Percentiles rank a stretch among this genome's conserved stretches.
These are phyloP conservation scores for Botrytis porri DNA, from an alignment of 2,329 filamentous ascomycete species.

Conservation along the genomic window DNA sequence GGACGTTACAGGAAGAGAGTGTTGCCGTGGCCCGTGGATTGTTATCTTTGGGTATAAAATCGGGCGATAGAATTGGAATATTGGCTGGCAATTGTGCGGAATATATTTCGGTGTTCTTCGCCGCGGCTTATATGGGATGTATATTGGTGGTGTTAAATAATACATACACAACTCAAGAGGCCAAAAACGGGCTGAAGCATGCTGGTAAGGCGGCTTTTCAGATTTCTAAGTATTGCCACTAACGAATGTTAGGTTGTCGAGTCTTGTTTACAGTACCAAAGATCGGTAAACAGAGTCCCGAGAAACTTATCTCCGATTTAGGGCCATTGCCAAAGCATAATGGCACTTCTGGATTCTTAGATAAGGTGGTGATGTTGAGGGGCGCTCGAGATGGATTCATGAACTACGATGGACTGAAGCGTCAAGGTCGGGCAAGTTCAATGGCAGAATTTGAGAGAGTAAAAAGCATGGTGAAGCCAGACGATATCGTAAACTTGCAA, in stretches of 20 bases:
- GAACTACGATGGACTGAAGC: conserved; percentile 58
- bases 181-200: conserved; percentile 56
- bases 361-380: conserved; percentile 59
- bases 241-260: conserved; percentile 58
- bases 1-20: conserved; percentile 8
- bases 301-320: conserved; percentile 54
- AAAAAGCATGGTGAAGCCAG: conserved; percentile 55
- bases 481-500: conserved; percentile 71
- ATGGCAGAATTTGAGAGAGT: conserved; percentile 50
- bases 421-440: conserved; percentile 48
- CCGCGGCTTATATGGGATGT: conserved; percentile 49
- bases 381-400: conserved; percentile 53
- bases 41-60: conserved; percentile 41
- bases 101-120: conserved; percentile 34
- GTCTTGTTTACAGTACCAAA: conserved; percentile 69
- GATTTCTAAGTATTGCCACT: conserved; percentile 54
- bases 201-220: conserved; percentile 53
- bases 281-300: conserved; percentile 65
- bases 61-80: conserved; percentile 29
- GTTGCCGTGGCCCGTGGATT: conserved; percentile 55
- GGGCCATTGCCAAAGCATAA: conserved; percentile 43
- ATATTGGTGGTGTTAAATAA: conserved; percentile 78
- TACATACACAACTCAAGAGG: conserved; percentile 73
- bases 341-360: conserved; percentile 38
- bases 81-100: conserved; percentile 30